phyloP scores from a whole-genome alignment of 2,329 filamentous ascomycete species.

The Coniochaeta hoffmannii region DNA sequence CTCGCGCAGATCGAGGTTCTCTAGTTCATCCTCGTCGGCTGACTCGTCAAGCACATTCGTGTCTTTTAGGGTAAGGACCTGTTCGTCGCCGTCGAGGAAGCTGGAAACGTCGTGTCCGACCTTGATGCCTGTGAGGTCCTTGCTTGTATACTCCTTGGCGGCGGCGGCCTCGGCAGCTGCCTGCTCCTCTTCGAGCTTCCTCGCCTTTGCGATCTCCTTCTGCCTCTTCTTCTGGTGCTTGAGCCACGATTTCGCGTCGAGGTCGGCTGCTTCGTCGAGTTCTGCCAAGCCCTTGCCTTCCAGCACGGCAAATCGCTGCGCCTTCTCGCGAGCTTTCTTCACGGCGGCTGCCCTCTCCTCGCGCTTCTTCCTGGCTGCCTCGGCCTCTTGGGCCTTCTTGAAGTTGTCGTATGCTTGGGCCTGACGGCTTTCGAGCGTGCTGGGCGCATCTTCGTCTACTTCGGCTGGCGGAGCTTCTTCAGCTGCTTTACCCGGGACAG shows the following conservation, averaged over 20 bases:
- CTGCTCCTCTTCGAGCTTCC: constrained; percentile 66
- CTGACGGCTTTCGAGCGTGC: constrained; percentile 76
- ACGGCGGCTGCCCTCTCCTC: constrained; percentile 76
- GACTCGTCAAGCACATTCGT: constrained; percentile 76
- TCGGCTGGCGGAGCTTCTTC: constrained; percentile 33
- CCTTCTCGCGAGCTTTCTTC: constrained; percentile 79
- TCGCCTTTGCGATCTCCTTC: constrained; percentile 77
- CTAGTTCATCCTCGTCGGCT: constrained; percentile 84
- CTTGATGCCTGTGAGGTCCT: constrained; percentile 82
- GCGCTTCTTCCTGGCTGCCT: constrained; percentile 68
- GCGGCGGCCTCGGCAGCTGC: constrained; percentile 65
- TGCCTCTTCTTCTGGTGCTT: constrained; percentile 87
- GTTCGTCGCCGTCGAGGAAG: constrained; percentile 77
- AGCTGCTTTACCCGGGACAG: constrained; percentile 60
- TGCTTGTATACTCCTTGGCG: constrained; percentile 66
- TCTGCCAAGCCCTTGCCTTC: constrained; percentile 84
- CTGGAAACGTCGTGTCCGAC: constrained; percentile 80
- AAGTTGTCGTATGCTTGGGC: constrained; percentile 70
- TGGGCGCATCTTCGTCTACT: constrained; percentile 63
- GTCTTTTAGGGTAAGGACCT: constrained; percentile 93
- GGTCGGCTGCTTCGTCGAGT: constrained; percentile 51
- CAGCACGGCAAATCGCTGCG: constrained; percentile 66
- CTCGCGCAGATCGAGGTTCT: constrained; percentile 66
- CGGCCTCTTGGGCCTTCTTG: constrained; percentile 57
- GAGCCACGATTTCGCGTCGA: constrained; percentile 82